These are phyloP conservation scores for Apiospora hydei DNA, from an alignment of 2,329 filamentous ascomycete species.

Conservation along the genomic window DNA sequence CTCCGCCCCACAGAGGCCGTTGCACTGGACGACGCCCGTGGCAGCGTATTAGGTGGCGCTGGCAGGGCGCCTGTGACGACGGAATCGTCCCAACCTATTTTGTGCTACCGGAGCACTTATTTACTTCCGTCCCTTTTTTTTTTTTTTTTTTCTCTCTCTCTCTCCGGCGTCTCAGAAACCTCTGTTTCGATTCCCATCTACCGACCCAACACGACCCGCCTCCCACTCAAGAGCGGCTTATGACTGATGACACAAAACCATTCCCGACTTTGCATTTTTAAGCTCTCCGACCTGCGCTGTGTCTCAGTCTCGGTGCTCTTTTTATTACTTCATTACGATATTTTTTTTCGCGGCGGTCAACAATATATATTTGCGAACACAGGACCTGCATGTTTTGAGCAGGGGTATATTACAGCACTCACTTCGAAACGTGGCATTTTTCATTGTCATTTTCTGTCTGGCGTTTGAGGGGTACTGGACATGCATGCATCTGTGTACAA, in stretches of 20 bases:
- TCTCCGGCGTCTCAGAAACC: background rate
- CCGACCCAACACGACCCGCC: background rate
- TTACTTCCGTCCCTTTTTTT: background rate
- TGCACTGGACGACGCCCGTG: constrained; percentile 16
- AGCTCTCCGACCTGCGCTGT: background rate
- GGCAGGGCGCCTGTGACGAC: background rate
- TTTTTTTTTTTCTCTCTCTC: no score
- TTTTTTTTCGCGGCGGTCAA: background rate
- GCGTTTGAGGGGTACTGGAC: background rate
- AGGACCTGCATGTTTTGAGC: background rate
- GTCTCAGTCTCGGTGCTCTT: background rate
- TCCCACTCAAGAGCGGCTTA: background rate
- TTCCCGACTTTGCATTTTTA: background rate
- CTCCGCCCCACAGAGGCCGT: constrained; percentile 38
- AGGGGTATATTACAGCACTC: constrained; percentile 18
- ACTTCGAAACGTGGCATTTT: background rate
- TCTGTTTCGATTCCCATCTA: background rate
- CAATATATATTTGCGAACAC: constrained; percentile 4
- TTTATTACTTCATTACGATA: background rate
- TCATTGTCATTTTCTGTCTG: background rate
- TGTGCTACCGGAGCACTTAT: background rate
- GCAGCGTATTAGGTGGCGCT: constrained; percentile 3
- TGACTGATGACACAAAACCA: background rate
- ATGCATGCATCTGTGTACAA: constrained; percentile 9
- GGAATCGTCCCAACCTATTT: background rate